Base-by-base conservation (phyloP, 2,329 filamentous ascomycete genomes). In the Colletotrichum musae region DNA sequence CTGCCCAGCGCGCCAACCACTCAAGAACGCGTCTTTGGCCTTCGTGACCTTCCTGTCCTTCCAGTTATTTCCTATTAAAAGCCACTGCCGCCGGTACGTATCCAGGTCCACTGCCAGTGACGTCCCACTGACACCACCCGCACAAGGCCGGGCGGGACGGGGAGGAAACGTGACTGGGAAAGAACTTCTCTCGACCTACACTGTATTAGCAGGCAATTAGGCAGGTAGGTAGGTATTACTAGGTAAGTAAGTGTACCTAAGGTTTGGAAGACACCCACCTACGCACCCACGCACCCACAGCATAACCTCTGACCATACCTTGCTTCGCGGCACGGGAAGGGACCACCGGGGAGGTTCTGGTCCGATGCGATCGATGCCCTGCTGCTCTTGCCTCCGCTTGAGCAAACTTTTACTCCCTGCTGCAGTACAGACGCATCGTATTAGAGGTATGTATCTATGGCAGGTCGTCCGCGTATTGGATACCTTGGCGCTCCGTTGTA, bases 21-120 rank as follows among this genome's bases (percentile, higher is more conserved):
- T 58, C 47, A 68, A 5, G n/a, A 39, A 18, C 16, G 56, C 48
- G 26, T 21, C 21, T 36, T 32, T 56, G 32, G 50, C 18, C 50
- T 66, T 62, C 32, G 66, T 65, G 66, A 59, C 61, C 56, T 51
- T 48, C 26, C 26, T 28, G 54, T 13, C 50, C 39, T 36, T 36
- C 15, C 21, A 24, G 50, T 36, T 45, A 16, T 28, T 24, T 21
- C 16, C 10, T 24, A 10, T 1, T 7, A 12, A 32, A 32, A n/a
- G 45, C 18, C 24, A 28, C 32, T 16, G 18, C 28, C 21, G 18
- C 28, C 21, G 10, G 32, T 26, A 58, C 28, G 39, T 48, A 13
- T 36, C 10, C n/a, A n/a, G 62, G 21, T 54, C 66, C 66, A 59
- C 62, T 56, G 7, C n/a, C 50, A 69, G 66, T 69, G 66, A 66